Conservation (phyloP, 441 rosid species). For the Flueggea neowawraea region DNA sequence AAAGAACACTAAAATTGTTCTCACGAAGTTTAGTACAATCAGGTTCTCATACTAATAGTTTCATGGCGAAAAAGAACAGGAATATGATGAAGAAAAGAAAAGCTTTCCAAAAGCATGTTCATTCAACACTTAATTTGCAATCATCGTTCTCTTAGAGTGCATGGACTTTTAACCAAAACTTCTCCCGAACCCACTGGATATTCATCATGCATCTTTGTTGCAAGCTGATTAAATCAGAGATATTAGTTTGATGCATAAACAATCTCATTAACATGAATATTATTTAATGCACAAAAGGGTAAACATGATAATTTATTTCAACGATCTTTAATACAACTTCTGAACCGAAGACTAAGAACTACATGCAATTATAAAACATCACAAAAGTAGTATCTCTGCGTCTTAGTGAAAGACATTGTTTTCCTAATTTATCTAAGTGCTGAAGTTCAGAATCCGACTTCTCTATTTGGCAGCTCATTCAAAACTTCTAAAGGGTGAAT, state of each 20-base stretch:
- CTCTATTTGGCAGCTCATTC: constrained; percentile 29
- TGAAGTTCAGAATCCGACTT: constrained; percentile 18
- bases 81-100: no score
- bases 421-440: constrained; percentile 21
- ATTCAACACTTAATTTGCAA: constrained; percentile 7
- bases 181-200: constrained; percentile 12
- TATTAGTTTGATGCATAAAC: constrained; percentile 11
- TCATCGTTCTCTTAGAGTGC: constrained; percentile 13
- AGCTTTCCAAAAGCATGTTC: constrained; percentile 8
- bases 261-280: background rate
- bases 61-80: no score
- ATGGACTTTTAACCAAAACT: constrained; percentile 17
- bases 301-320: no score
- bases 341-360: no score
- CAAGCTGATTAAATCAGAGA: constrained; percentile 37
- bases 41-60: background rate
- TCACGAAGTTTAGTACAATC: background rate
- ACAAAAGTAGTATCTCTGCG: background rate
- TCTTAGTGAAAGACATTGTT: constrained; percentile 1
- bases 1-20: no score
- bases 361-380: no score
- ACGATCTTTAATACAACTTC: no score
- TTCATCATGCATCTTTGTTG: constrained; percentile 56
- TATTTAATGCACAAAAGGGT: no score
- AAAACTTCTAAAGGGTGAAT: constrained; percentile 34